Conservation (phyloP, 2,329 filamentous ascomycete species). For the Penicillium sp. region DNA sequence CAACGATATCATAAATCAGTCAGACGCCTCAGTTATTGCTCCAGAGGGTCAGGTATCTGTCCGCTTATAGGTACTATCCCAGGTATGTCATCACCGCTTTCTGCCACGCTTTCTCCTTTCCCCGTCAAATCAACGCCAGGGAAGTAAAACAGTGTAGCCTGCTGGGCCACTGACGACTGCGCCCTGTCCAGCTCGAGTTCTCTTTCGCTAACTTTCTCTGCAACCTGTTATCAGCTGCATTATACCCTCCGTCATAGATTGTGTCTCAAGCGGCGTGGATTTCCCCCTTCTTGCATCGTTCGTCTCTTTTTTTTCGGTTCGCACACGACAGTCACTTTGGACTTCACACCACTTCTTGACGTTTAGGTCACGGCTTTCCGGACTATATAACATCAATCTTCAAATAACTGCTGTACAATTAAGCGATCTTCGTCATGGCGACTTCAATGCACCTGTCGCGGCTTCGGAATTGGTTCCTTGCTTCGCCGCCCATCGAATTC, state of each 20-base stretch:
- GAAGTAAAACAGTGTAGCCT: slow-evolving; percentile 36
- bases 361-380: neutral
- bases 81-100: slow-evolving; percentile 11
- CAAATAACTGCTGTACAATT: neutral
- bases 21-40: slow-evolving; percentile 1
- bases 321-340: slow-evolving; percentile 5
- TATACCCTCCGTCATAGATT: slow-evolving; percentile 13
- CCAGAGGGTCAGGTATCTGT: neutral
- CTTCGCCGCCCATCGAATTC: slow-evolving; percentile 92
- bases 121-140: slow-evolving; percentile 15
- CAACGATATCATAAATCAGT: neutral
- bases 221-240: slow-evolving; percentile 6
- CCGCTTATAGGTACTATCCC: neutral
- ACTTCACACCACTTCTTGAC: neutral
- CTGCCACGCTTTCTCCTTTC: slow-evolving; percentile 7
- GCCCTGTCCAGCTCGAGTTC: slow-evolving; percentile 16
- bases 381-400: neutral
- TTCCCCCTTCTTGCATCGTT: slow-evolving; percentile 6
- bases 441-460: slow-evolving; percentile 64
- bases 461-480: slow-evolving; percentile 75
- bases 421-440: slow-evolving; percentile 37
- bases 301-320: neutral
- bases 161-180: slow-evolving; percentile 28
- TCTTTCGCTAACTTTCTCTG: slow-evolving; percentile 16
- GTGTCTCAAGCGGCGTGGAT: slow-evolving; percentile 12